A percentile compares a stretch with the other conserved stretches of the same genome.
Evolutionary conservation across 2,329 filamentous ascomycete species (phyloP).

Genomic region (Fusarium paranaense): DNA sequence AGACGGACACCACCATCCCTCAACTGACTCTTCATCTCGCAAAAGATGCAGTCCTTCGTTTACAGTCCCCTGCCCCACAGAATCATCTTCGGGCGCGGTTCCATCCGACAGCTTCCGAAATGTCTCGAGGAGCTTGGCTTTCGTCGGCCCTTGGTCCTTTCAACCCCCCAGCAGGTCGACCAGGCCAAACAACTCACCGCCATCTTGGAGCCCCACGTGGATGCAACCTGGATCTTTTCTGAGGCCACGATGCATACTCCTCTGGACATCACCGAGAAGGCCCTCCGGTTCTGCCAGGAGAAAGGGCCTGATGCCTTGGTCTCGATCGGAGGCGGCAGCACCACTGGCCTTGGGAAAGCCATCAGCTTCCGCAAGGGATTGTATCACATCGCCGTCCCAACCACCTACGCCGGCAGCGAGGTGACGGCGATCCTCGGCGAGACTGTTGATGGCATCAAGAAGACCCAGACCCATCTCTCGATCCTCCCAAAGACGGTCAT

Average conservation of each 20-base stretch:
- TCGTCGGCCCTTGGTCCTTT: background rate
- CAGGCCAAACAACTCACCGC: background rate
- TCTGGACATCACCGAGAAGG: constrained; percentile 66
- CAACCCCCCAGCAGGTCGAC: background rate
- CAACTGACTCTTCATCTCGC: background rate
- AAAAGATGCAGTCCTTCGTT: background rate
- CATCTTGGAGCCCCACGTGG: background rate
- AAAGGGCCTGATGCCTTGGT: constrained; percentile 53
- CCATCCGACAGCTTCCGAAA: background rate
- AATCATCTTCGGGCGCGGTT: background rate
- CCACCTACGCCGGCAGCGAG: constrained; percentile 71
- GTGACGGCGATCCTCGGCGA: constrained; percentile 75
- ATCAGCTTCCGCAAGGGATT: constrained; percentile 64
- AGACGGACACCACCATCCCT: too few species aligned
- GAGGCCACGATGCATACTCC: constrained; percentile 74
- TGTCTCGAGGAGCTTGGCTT: background rate
- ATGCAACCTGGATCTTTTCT: background rate
- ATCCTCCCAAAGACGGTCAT: constrained; percentile 71
- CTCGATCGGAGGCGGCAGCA: constrained; percentile 41
- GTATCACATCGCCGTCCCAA: constrained; percentile 66
- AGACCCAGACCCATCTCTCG: constrained; percentile 70
- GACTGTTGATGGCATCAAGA: constrained; percentile 68
- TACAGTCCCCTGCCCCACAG: background rate
- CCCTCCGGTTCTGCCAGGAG: constrained; percentile 56
- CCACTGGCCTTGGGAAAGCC: constrained; percentile 70